Percentiles rank a stretch among this genome's conserved stretches.
phyloP scores from a whole-genome alignment of 371 early-diverging fungal genomes.

The Syncephalastrum racemosum region DNA sequence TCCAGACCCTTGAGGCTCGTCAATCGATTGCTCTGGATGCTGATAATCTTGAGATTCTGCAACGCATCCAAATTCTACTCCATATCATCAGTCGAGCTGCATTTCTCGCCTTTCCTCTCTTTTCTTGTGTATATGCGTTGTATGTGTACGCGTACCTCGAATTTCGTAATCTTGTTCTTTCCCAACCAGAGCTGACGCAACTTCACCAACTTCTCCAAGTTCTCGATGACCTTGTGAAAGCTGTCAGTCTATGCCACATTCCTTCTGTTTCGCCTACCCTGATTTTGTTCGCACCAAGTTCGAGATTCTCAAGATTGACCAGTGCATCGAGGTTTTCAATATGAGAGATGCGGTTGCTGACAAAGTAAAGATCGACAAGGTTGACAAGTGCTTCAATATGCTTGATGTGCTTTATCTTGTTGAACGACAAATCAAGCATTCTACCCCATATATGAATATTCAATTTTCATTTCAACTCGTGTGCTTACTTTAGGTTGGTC shows the following conservation, averaged over 20 bases:
- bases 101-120: background rate
- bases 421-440: constrained; percentile 88
- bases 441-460: constrained; percentile 27
- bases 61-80: constrained; percentile 37
- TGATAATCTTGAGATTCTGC: constrained; percentile 72
- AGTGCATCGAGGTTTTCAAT: constrained; percentile 76
- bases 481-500: constrained; percentile 62
- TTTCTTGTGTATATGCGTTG: constrained; percentile 4
- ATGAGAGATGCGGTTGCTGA: constrained; percentile 78
- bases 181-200: constrained; percentile 93
- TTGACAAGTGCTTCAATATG: constrained; percentile 55
- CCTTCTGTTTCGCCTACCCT: constrained; percentile 46
- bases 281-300: constrained; percentile 94
- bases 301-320: constrained; percentile 74
- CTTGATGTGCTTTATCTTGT: constrained; percentile 80
- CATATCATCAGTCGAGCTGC: background rate
- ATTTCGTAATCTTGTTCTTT: constrained; percentile 91
- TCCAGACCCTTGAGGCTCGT: constrained; percentile 77
- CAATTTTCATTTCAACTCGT: background rate
- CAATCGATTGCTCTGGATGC: constrained; percentile 87
- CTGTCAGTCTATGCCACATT: background rate
- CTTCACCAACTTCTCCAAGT: constrained; percentile 74
- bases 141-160: constrained; percentile 59
- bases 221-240: constrained; percentile 67
- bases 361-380: constrained; percentile 74